A percentile compares a stretch with the other conserved stretches of the same genome.
Evolutionary conservation across 2,329 filamentous ascomycete species (phyloP).

Genomic region (Colletotrichum gigasporum): DNA sequence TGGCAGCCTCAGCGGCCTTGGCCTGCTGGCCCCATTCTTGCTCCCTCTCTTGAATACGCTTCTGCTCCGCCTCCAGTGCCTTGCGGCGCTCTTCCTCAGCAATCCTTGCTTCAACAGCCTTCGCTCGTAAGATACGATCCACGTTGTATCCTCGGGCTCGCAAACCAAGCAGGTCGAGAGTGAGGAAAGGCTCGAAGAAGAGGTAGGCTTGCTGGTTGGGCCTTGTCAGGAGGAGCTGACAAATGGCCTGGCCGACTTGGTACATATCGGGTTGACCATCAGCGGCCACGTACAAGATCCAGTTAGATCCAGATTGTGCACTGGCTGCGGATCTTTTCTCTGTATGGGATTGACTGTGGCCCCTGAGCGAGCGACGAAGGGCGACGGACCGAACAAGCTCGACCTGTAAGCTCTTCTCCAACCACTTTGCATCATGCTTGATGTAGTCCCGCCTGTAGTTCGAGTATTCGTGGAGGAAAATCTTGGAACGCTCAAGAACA

Average conservation of each 20-base stretch:
- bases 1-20: slow-evolving; percentile 49
- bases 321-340: slow-evolving; percentile 81
- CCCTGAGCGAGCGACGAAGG: slow-evolving; percentile 79
- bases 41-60: slow-evolving; percentile 68
- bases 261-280: slow-evolving; percentile 80
- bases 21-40: slow-evolving; percentile 55
- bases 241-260: slow-evolving; percentile 89
- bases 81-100: slow-evolving; percentile 84
- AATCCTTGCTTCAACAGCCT: slow-evolving; percentile 86
- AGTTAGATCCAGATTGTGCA: slow-evolving; percentile 61
- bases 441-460: slow-evolving; percentile 80
- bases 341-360: slow-evolving; percentile 73
- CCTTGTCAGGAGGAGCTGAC: slow-evolving; percentile 80
- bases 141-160: slow-evolving; percentile 95
- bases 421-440: slow-evolving; percentile 87
- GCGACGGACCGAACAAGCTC: slow-evolving; percentile 81
- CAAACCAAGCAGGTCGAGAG: slow-evolving; percentile 82
- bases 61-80: slow-evolving; percentile 77
- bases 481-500: slow-evolving; percentile 85
- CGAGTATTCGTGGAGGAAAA: slow-evolving; percentile 83
- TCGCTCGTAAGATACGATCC: slow-evolving; percentile 88
- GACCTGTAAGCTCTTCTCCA: slow-evolving; percentile 85
- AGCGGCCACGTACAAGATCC: slow-evolving; percentile 80
- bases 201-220: slow-evolving; percentile 90
- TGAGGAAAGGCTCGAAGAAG: slow-evolving; percentile 90